Evolutionary conservation across 768 basidiomycete genomes (phyloP), one percentile per base, ranked within the genome.

Genomic region (Mrakia frigida): DNA sequence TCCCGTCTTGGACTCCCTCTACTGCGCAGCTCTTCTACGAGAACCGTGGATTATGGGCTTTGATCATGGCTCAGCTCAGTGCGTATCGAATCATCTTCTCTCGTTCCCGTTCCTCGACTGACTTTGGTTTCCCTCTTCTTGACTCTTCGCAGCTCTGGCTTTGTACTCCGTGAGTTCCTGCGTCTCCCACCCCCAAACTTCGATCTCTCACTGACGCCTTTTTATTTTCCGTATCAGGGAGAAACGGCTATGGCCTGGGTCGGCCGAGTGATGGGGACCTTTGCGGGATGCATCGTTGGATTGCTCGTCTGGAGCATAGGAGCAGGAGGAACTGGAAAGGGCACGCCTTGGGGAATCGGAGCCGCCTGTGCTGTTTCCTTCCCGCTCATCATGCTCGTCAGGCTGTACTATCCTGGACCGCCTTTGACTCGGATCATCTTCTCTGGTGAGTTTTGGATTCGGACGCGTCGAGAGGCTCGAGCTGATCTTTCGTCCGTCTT

Each of bases 391-490:
- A 89, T 89, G 81, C 91, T 87, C 80, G 85, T 87, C n/a, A 85
- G 90, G 65, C 82, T 92, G 28, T 91, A 92, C 82, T 91, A 87
- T 86, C 90, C 92, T 0, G 89, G 88, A 14, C 86, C 89, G 0
- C 89, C 90, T 0, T 87, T 92, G 86, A 89, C 87, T n/a, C 89
- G 89, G 72, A 84, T 91, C 41, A 79, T 84, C 75, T 80, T 80
- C 16, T 79, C 80, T n/a, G 80, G 43, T 70, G 39, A 41, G 69
- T 70, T 25, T 41, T 41, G 1, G 6, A 28, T 70, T 9, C n/a
- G 13, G 2, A 50, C 69, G 39, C 31, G 41, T 70, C 28, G n/a
- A 46, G 43, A 70, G 3, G 35, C 67, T 23, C 10, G 41, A 69
- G 50, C 50, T 52, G 28, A 72, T 21, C 2, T 16, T 72, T 65